Evolutionary conservation across 2,329 filamentous ascomycete species (phyloP), one percentile per base, ranked within the genome.

Genomic region (Hypoxylon sp.): DNA sequence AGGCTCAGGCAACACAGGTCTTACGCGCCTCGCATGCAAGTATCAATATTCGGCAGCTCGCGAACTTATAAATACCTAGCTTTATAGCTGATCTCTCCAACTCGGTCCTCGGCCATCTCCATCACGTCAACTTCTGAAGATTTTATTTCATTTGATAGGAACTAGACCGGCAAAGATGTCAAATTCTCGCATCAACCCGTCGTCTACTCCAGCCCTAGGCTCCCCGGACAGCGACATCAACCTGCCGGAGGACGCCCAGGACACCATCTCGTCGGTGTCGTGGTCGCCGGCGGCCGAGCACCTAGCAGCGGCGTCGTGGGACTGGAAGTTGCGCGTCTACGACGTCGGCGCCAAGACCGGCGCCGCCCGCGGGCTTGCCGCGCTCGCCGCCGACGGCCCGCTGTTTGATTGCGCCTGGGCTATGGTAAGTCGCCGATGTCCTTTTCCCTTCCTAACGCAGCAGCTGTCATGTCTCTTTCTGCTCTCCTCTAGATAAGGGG

Each of bases 331-430:
- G 53, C 73, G 73, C 35, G 60, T 76, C 64, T 76, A 75, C 67
- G 69, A 74, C 51, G 67, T 72, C 48, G 58, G 31, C 37, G n/a
- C 65, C 26, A 48, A 55, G 21, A 41, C 59, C 46, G 62, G 58
- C 15, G 58, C 58, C 43, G 68, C 69, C 45, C 58, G 50, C 24
- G 67, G 60, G 38, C 62, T 67, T 38, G 64, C 70, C 11, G 35
- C 56, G 51, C 62, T 74, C 54, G 35, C 43, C 20, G 60, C 60
- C 46, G 66, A 68, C 5, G 62, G 61, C 43, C 73, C 73, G 10
- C 51, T 74, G 27, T 58, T 76, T 55, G 68, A 70, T 50, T 75
- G 73, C 63, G 68, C 74, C 67, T 75, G 74, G 69, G 69, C 67
- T 63, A 70, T 73, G 70, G 74, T 76, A 71, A 72, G 74, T 74